Base-by-base conservation (phyloP, 2,329 filamentous ascomycete species). In the Alternaria ethzedia region DNA sequence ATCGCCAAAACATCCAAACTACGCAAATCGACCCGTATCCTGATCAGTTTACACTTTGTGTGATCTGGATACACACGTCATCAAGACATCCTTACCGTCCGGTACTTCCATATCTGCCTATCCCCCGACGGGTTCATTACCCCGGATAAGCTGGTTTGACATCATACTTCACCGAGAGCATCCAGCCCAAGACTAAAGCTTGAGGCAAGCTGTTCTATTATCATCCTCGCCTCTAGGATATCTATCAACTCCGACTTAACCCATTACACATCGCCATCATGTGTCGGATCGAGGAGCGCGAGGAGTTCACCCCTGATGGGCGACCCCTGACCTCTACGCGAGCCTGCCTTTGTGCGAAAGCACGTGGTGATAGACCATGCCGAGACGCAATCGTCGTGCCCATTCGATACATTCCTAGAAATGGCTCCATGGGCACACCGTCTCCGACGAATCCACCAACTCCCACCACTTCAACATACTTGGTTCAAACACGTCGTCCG, bases 401-500 rank as follows among this genome's bases (percentile, higher is more conserved):
- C 6, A 71, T 60, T 11, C 67, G 77, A 43, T 77, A 78, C 64
- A 63, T 59, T 15, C 60, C 69, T 20, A 64, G 70, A 26, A 68
- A 55, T 17, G 63, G 56, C 17, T 56, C 61, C 3, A 55, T 64
- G 13, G 58, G 65, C 12, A 71, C 72, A 1, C 69, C 75, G 5
- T 78, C 76, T 28, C 77, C 76, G 10, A 66, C 70, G 57, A 73
- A 73, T 44, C 77, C 77, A n/a, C 67, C 75, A 17, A 79, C 77
- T 4, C 76, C 77, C 1, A 70, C 66, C 9, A 60, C 65, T 11
- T 70, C 68, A 6, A 70, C 70, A 51, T 76, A 73, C 57, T 43
- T 72, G 5, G 69, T 73, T 2, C 66, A 77, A 45, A 47, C 65
- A 51, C 74, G 72, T 10, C 70, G 70, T 21, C 72, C 75, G 17